phyloP scores from a whole-genome alignment of 2,329 filamentous ascomycete species.

The Teratosphaeria destructans region DNA sequence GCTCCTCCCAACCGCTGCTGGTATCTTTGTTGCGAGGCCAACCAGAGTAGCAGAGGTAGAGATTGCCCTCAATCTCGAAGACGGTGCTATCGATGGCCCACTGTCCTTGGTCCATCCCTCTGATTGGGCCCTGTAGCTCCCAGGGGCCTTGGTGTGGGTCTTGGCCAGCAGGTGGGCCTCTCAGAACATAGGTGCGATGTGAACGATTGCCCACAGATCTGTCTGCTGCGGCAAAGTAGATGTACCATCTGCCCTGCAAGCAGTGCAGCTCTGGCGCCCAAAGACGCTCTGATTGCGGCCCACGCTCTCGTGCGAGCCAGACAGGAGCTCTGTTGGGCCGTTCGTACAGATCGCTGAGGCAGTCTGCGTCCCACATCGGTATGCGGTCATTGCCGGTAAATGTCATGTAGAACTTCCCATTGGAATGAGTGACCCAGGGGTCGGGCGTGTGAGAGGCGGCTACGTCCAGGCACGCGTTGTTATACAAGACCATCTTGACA shows the following conservation, averaged over 20 bases:
- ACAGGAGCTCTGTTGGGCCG: slow-evolving; percentile 29
- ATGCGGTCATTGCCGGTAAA: slow-evolving; percentile 36
- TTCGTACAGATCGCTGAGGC: slow-evolving; percentile 31
- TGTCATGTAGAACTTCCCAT: slow-evolving; percentile 36
- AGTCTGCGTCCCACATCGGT: slow-evolving; percentile 34
- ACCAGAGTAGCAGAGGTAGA: slow-evolving; percentile 38
- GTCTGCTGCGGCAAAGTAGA: slow-evolving; percentile 39
- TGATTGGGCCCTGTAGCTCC: slow-evolving; percentile 33
- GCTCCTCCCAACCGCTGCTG: slow-evolving; percentile 11
- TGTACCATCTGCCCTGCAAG: slow-evolving; percentile 43
- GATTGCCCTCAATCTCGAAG: slow-evolving; percentile 26
- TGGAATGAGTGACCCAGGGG: slow-evolving; percentile 32
- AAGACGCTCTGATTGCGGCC: slow-evolving; percentile 20
- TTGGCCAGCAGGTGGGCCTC: slow-evolving; percentile 26
- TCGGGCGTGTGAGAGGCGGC: slow-evolving; percentile 33
- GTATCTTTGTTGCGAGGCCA: slow-evolving; percentile 30
- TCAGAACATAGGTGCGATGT: slow-evolving; percentile 38
- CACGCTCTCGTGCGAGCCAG: slow-evolving; percentile 23
- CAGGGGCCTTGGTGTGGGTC: slow-evolving; percentile 26
- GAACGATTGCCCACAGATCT: slow-evolving; percentile 33
- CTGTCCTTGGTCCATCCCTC: slow-evolving; percentile 31
- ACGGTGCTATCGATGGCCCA: slow-evolving; percentile 41
- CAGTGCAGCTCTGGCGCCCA: slow-evolving; percentile 49
- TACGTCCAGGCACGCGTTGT: slow-evolving; percentile 32
- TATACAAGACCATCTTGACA: slow-evolving; percentile 11